Base-by-base conservation (phyloP, 768 basidiomycete species). In the Calocybe cyanea region DNA sequence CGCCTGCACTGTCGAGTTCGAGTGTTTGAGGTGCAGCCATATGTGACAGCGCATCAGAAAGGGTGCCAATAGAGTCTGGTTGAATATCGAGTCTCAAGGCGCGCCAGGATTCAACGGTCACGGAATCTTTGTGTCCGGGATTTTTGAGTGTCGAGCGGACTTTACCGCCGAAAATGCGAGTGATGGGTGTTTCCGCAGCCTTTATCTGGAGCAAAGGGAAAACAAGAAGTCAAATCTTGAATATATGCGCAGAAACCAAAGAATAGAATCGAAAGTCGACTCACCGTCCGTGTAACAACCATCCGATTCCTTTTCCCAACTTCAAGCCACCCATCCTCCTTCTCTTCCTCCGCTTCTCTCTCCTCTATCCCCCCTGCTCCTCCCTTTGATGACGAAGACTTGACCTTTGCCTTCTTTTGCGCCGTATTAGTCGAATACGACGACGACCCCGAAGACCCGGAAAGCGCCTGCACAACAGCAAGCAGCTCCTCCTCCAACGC, bases 401-500 rank as follows among this genome's bases (percentile, higher is more conserved):
- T 46, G 6, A 50, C 51, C 24, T 54, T 52, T 35, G 66, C 63
- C 25, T 53, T 37, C 7, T 64, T 63, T n/a, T 65, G 55, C 8
- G 72, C 62, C 2, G 76, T 68, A n/a, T n/a, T n/a, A n/a, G n/a
- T n/a, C n/a, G n/a, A n/a, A n/a, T n/a, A n/a, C n/a, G n/a, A n/a
- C 25, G 25, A 28, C 6, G 25, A 11, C 25, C 25, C 25, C 11
- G 25, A 11, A 9, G 67, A 62, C 13, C 83, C 57, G 0, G 81
- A 72, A 5, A 59, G 45, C 2, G 55, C 53, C 21, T 80, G 70
- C 6, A 80, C 64, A n/a, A 95, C 66, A 2, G 75, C 72, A 3
- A 90, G 66, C 9, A 97, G 61, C 67, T 98, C 95, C 61, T 99
- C 95, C 63, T 95, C 92, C 4, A 99, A 70, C 0, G 92, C 89